Base-by-base conservation (phyloP, 768 basidiomycete genomes). In the Neoboletus magnificus region DNA sequence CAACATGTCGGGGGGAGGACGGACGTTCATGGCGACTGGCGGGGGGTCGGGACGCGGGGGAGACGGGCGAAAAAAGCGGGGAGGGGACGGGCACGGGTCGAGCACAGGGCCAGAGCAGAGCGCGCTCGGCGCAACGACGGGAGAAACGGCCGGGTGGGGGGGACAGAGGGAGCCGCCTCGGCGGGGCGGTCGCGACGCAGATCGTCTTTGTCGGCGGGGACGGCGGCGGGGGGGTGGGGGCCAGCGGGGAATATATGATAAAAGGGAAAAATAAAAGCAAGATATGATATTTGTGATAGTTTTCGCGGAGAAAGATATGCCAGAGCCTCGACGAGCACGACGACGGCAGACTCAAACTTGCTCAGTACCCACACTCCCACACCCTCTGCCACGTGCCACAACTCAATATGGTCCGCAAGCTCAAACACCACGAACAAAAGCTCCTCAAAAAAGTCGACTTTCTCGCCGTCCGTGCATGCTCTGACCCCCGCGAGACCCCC, bases 371-470 rank as follows among this genome's bases (percentile, higher is more conserved):
- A 65, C 64, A 40, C 61, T 66, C 65, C 62, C 65, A 67, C 69
- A 64, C 71, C 63, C 52, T 52, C 48, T 51, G 60, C 71, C 70
- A 71, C 70, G 70, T 71, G 70, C 63, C 40, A 5, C 10, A 11
- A 4, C 35, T 37, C 32, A 10, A 37, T 9, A 89, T 90, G 87
- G 93, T 97, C 78, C 81, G 95, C 61, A 87, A 96, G 75, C 82
- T 98, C 72, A 98, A 96, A 77, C 83, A 91, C 70, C 97, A 99
- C 74, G 96, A 99, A 73, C 87, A 94, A 71, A 95, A 89, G 66
- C 81, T 97, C 33, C 82, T 95, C 71, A 94, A 91, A 71, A 94
- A 97, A 75, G 95, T 98, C 64, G 97, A 98, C 74, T 97, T 99
- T 72, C 81, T 98, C 57, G 91, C 89, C 67, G 94, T 93, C 67